A percentile compares a stretch with the other conserved stretches of the same genome.
Conservation (phyloP, 75 land plant genomes). For the Pinus taeda region DNA sequence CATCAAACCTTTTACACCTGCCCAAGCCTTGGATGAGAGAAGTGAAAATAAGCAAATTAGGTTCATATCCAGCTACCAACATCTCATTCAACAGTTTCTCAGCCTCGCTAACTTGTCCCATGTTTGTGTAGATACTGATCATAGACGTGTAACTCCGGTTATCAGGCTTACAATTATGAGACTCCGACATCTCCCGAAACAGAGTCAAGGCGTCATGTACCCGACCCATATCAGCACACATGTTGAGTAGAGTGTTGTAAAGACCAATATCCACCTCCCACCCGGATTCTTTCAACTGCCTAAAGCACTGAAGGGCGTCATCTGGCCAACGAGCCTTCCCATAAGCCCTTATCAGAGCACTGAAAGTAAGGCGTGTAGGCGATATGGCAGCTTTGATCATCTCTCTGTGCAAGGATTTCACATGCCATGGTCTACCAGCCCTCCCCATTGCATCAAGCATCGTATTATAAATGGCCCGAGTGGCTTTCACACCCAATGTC, state of each 20-base stretch:
- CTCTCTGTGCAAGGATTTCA: constrained; percentile 47
- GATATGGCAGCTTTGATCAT: constrained; percentile 42
- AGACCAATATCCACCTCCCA: constrained; percentile 30
- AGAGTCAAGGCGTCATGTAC: constrained; percentile 43
- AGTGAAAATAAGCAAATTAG: constrained; percentile 59
- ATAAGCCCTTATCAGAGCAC: constrained; percentile 59
- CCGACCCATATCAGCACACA: constrained; percentile 60
- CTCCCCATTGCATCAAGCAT: constrained; percentile 63
- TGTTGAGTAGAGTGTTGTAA: constrained; percentile 44
- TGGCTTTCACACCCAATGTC: constrained; percentile 60
- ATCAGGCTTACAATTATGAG: constrained; percentile 35
- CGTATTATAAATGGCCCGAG: constrained; percentile 53
- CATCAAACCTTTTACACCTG: constrained; percentile 44
- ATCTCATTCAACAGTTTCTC: constrained; percentile 52
- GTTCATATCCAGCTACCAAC: constrained; percentile 64
- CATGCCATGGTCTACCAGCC: constrained; percentile 53
- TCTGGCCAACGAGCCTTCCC: constrained; percentile 44
- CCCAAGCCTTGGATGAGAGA: constrained; percentile 76
- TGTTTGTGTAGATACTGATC: constrained; percentile 56
- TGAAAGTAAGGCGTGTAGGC: constrained; percentile 49
- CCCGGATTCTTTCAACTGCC: constrained; percentile 64
- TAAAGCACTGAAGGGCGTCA: constrained; percentile 41
- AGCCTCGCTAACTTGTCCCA: constrained; percentile 59
- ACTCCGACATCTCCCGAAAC: constrained; percentile 41
- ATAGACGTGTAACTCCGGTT: constrained; percentile 57